Evolutionary conservation across 768 basidiomycete species (phyloP), one percentile per base, ranked within the genome.

Genomic region (Exidia glandulosa): DNA sequence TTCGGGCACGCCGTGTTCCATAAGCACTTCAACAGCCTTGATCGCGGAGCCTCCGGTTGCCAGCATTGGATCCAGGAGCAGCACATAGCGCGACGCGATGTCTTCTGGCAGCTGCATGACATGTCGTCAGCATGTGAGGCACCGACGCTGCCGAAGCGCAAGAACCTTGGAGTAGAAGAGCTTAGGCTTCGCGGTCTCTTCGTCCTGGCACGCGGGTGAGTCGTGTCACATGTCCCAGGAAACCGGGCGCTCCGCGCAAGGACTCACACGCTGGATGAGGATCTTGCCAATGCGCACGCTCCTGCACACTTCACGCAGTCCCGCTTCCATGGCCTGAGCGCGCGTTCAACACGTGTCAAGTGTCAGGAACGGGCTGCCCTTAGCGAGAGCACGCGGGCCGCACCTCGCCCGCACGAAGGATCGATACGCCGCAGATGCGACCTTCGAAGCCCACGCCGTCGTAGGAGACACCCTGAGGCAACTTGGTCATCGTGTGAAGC

Each of bases 41-140:
- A 94, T 94, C 7, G 94, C 95, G 3, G 94, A 97, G 50, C 96
- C 96, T 29, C 96, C 96, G 0, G 95, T 98, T 0, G 95, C 95
- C 55, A 98, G 83, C 95, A 99, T 99, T 0, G 95, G 95, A 70
- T 99, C 95, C 25, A 99, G 82, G 14, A 99, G 83, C 36, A 99
- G 84, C 55, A 94, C 91, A 69, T 95, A 98, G 52, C 96, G 86
- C 33, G 79, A 76, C 1, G 89, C 86, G 60, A 98, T 96, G 71
- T 98, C 95, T 67, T 87, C 88, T 2, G 95, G 95, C 57, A 97
- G 87, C 87, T 96, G 66, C 6, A 47, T 32, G 19, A 19, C 34
- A 56, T 16, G 37, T 47, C 33, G 32, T 27, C 13, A 57, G 34
- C 7, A 50, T 16, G 62, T 60, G 62, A 64, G n/a, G 30, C 16